phyloP scores from a whole-genome alignment of 148 eudicot species.

The Nepenthes gracilis region DNA sequence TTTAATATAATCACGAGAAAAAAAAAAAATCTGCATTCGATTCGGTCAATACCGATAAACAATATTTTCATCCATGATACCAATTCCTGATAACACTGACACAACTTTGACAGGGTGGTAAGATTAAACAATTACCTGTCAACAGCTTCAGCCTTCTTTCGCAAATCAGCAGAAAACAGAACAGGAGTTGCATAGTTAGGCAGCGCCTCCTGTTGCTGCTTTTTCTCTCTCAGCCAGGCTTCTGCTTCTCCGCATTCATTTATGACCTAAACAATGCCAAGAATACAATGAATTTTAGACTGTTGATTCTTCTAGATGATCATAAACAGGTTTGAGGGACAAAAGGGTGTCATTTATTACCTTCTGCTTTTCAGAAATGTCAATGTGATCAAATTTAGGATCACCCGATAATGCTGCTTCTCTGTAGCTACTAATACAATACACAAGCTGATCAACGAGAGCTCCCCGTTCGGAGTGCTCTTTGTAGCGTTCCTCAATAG shows the following conservation, averaged over 20 bases:
- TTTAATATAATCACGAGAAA: too few species aligned
- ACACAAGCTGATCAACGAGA: conserved; percentile 37
- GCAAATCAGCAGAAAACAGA: conserved; percentile 58
- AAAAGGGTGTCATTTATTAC: conserved; percentile 13
- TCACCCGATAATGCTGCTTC: conserved; percentile 66
- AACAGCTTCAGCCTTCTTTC: conserved; percentile 68
- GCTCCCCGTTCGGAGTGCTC: conserved; percentile 62
- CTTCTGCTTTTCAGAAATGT: conserved; percentile 70
- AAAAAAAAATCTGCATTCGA: too few species aligned
- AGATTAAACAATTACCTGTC: conserved; percentile 40
- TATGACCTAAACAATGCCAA: conserved; percentile 30
- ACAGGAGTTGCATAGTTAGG: conserved; percentile 65
- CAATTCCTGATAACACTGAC: neutral
- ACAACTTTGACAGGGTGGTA: too few species aligned
- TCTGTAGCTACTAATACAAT: conserved; percentile 56
- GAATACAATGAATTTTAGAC: neutral
- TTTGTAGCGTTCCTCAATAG: conserved; percentile 78
- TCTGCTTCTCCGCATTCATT: conserved; percentile 68
- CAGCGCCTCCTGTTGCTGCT: conserved; percentile 71
- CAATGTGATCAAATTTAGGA: conserved; percentile 86
- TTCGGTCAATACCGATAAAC: neutral
- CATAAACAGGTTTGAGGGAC: neutral
- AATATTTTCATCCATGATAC: neutral
- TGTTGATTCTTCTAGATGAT: too few species aligned
- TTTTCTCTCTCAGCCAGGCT: conserved; percentile 80